A percentile compares a stretch with the other conserved stretches of the same genome.
These are phyloP conservation scores for Nymphaea colorata DNA, from an alignment of 164 flowering plant genomes.

Conservation along the genomic window DNA sequence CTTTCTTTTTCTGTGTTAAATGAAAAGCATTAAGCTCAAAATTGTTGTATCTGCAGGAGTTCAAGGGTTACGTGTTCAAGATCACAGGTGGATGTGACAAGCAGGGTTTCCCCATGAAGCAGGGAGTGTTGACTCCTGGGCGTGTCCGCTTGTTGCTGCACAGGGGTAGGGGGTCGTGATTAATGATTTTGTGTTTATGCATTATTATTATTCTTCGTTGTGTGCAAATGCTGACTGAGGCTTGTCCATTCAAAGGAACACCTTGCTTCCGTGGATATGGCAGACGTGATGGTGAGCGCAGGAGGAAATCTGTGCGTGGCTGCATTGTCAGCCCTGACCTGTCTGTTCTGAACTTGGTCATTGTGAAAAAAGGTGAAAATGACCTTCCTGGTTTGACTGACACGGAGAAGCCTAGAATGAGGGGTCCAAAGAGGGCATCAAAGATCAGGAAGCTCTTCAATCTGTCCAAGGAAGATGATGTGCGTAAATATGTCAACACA, in stretches of 20 bases:
- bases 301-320: constrained; percentile 64
- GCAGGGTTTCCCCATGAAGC: constrained; percentile 12
- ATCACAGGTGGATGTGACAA: constrained; percentile 13
- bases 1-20: not conserved
- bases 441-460: constrained; percentile 62
- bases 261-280: constrained; percentile 71
- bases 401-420: constrained; percentile 57
- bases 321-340: constrained; percentile 62
- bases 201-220: not conserved
- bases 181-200: not conserved
- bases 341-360: constrained; percentile 56
- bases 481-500: constrained; percentile 57
- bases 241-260: constrained; percentile 23
- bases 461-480: constrained; percentile 58
- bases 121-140: constrained; percentile 13
- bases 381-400: constrained; percentile 63
- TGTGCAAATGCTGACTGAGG: not conserved
- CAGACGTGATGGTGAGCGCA: constrained; percentile 53
- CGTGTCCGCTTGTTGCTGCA: constrained; percentile 4
- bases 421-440: constrained; percentile 66
- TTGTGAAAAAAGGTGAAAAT: constrained; percentile 60
- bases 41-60: constrained; percentile 5
- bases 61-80: constrained; percentile 12
- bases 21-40: not conserved
- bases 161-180: not conserved